Evolutionary conservation across 1,284 basidiomycete species (phyloP).

Genomic region (Pulchroboletus neoregius): DNA sequence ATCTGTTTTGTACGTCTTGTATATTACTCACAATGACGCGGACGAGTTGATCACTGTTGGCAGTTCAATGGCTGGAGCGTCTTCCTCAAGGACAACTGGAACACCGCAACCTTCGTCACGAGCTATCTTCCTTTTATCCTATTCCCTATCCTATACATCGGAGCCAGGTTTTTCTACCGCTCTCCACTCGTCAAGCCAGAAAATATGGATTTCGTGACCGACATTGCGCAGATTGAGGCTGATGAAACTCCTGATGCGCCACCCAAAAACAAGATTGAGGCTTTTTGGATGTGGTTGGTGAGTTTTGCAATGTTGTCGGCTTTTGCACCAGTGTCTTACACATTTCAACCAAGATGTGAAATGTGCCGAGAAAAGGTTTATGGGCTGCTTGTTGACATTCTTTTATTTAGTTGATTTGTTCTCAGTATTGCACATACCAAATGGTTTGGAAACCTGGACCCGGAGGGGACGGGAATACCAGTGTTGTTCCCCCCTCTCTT

Average conservation of each 20-base stretch:
- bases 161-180: slow-evolving; percentile 51
- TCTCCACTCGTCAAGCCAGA: slow-evolving; percentile 43
- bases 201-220: slow-evolving; percentile 78
- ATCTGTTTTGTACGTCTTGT: slow-evolving; percentile 61
- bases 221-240: slow-evolving; percentile 70
- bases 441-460: no score
- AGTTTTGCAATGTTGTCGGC: slow-evolving; percentile 28
- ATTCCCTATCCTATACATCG: slow-evolving; percentile 74
- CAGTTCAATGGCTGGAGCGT: slow-evolving; percentile 76
- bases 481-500: no score
- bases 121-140: slow-evolving; percentile 75
- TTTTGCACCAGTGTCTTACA: slow-evolving; percentile 1
- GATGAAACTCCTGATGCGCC: slow-evolving; percentile 67
- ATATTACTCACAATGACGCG: no score
- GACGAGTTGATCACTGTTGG: no score
- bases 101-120: slow-evolving; percentile 62
- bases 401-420: background rate
- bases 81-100: slow-evolving; percentile 68
- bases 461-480: no score
- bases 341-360: slow-evolving; percentile 24
- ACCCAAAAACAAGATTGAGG: slow-evolving; percentile 63
- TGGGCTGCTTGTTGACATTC: background rate
- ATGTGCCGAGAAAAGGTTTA: background rate
- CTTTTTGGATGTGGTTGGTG: slow-evolving; percentile 72
- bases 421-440: slow-evolving; percentile 6